A percentile compares a stretch with the other conserved stretches of the same genome.
Conservation (phyloP, 306 rosid genomes). For the Casuarina equisetifolia region DNA sequence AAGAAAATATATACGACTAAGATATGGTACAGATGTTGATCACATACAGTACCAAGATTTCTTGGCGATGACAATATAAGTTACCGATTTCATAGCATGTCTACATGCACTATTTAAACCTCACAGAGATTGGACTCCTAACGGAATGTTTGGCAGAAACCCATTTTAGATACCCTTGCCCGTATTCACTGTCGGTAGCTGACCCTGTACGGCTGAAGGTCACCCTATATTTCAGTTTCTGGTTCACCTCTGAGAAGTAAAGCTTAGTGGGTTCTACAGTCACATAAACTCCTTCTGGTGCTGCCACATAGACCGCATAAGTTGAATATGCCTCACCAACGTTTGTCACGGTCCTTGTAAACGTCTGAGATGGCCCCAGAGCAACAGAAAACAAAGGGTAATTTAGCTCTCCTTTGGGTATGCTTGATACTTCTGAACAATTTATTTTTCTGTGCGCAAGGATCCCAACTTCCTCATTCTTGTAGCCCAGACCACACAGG, state of each 20-base stretch:
- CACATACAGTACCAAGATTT: constrained; percentile 3
- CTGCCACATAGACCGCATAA: constrained; percentile 34
- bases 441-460: constrained; percentile 39
- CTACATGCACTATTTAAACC: constrained; percentile 30
- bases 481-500: constrained; percentile 65
- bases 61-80: constrained; percentile 23
- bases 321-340: constrained; percentile 58
- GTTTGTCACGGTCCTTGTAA: constrained; percentile 75
- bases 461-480: constrained; percentile 46
- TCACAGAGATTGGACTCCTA: constrained; percentile 52
- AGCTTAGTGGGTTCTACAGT: constrained; percentile 50
- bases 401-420: constrained; percentile 68
- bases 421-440: constrained; percentile 56
- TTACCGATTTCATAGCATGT: constrained; percentile 20
- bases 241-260: constrained; percentile 52
- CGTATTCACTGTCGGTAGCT: constrained; percentile 30
- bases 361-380: constrained; percentile 54
- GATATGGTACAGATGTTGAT: constrained; percentile 1
- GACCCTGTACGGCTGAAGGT: constrained; percentile 39
- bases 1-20: background rate
- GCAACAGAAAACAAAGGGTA: constrained; percentile 65
- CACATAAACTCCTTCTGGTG: constrained; percentile 60
- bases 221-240: constrained; percentile 51
- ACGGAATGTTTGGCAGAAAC: constrained; percentile 43
- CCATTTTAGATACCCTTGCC: constrained; percentile 61